These are phyloP conservation scores for Salicornia ramosissima DNA, from an alignment of 148 eudicot species.

Conservation along the genomic window DNA sequence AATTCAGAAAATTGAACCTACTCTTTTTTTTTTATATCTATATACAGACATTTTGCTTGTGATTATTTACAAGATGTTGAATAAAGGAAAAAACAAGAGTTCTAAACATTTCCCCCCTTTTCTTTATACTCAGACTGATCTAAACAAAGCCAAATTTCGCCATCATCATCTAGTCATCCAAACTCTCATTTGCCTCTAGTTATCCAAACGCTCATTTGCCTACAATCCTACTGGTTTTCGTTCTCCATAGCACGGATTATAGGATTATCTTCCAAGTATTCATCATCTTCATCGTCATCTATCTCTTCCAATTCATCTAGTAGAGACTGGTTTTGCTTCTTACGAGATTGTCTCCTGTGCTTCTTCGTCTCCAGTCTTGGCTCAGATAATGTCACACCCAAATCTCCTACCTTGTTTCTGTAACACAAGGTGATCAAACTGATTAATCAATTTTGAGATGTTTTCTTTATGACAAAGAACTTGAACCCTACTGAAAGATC, in stretches of 20 bases:
- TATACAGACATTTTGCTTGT: slow-evolving; percentile 3
- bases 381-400: slow-evolving; percentile 70
- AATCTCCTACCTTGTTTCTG: slow-evolving; percentile 66
- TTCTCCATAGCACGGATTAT: slow-evolving; percentile 43
- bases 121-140: not conserved
- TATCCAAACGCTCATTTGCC: not conserved
- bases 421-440: not conserved
- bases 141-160: not conserved
- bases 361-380: slow-evolving; percentile 73
- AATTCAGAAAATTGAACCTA: not conserved
- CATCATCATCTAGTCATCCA: slow-evolving; percentile 17
- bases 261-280: slow-evolving; percentile 41
- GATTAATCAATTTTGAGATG: not conserved
- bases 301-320: slow-evolving; percentile 58
- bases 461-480: not conserved
- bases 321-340: slow-evolving; percentile 60
- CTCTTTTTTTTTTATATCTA: slow-evolving; percentile 8
- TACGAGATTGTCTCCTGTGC: slow-evolving; percentile 79
- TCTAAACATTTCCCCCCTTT: not conserved
- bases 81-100: not conserved
- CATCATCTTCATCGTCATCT: slow-evolving; percentile 66
- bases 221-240: slow-evolving; percentile 35
- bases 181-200: not conserved
- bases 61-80: slow-evolving; percentile 20
- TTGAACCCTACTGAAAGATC: not conserved